Evolutionary conservation across 768 basidiomycete genomes (phyloP).

Genomic region (Candolleomyces efflorescens): DNA sequence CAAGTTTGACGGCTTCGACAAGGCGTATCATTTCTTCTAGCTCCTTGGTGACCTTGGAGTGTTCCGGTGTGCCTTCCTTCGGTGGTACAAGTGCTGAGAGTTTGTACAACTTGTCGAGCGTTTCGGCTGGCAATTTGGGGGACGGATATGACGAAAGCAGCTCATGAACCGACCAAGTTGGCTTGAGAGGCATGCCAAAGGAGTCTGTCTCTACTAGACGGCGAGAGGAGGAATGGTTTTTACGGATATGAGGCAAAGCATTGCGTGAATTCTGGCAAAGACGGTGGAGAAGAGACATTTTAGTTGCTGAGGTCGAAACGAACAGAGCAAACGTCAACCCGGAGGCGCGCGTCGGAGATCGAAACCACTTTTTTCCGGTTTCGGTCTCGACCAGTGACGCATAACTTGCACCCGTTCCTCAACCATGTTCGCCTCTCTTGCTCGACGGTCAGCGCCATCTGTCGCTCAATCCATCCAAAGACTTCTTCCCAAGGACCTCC

Average conservation of each 20-base stretch:
- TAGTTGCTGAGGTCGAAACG: not conserved
- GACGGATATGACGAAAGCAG: conserved; percentile 75
- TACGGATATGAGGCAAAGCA: not conserved
- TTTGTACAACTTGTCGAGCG: conserved; percentile 61
- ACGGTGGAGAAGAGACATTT: conserved; percentile 2
- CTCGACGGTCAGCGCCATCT: conserved; percentile 21
- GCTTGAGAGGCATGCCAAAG: conserved; percentile 57
- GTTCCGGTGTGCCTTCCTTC: conserved; percentile 48
- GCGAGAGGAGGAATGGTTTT: conserved; percentile 5
- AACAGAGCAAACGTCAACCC: not conserved
- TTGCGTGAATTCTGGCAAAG: conserved; percentile 4
- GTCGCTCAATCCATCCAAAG: conserved; percentile 43
- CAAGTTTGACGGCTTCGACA: conserved; percentile 77
- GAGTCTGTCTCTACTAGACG: conserved; percentile 39
- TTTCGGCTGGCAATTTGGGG: conserved; percentile 53
- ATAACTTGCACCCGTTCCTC: conserved; percentile 3
- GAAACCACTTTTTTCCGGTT: not conserved
- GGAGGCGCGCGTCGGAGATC: not conserved
- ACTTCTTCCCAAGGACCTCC: conserved; percentile 54
- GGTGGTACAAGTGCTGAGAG: conserved; percentile 74
- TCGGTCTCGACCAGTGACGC: not conserved
- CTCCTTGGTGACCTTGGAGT: conserved; percentile 47
- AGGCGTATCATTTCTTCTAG: conserved; percentile 70
- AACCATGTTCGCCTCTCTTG: conserved; percentile 33
- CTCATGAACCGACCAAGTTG: conserved; percentile 79